Evolutionary conservation across 176 grass and related monocot species (phyloP).

Genomic region (Poa pratensis): DNA sequence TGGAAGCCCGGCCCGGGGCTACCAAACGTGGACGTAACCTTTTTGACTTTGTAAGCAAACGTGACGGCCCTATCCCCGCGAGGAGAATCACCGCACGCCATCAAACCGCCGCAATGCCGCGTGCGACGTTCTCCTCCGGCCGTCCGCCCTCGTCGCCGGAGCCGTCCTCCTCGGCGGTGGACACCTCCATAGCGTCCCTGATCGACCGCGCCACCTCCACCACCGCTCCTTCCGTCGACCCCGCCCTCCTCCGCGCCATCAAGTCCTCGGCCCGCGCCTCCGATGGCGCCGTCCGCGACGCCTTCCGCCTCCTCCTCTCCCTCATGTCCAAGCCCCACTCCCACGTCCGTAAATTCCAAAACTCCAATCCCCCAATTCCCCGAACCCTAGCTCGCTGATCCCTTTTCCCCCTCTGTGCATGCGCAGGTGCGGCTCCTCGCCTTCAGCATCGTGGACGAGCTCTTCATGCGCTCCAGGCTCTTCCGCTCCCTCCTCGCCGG

Average conservation of each 20-base stretch:
- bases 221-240: slow-evolving; percentile 65
- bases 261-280: slow-evolving; percentile 74
- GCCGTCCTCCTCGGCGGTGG: not conserved
- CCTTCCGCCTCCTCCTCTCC: slow-evolving; percentile 59
- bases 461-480: slow-evolving; percentile 92
- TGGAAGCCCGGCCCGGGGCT: too few species aligned
- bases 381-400: slow-evolving; percentile 33
- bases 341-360: slow-evolving; percentile 47
- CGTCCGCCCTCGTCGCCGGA: not conserved
- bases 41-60: not conserved
- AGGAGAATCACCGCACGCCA: not conserved
- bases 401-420: not conserved
- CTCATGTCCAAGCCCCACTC: slow-evolving; percentile 88
- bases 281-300: slow-evolving; percentile 55
- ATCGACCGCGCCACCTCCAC: slow-evolving; percentile 86
- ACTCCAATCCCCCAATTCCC: not conserved
- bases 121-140: slow-evolving; percentile 13
- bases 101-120: slow-evolving; percentile 36
- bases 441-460: slow-evolving; percentile 75
- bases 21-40: not conserved
- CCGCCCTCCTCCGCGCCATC: slow-evolving; percentile 71
- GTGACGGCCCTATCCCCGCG: not conserved
- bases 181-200: slow-evolving; percentile 46
- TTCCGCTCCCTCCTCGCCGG: slow-evolving; percentile 69
- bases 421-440: slow-evolving; percentile 77